phyloP scores from a whole-genome alignment of 257 asterid species.

The Solanum chiquidenum region DNA sequence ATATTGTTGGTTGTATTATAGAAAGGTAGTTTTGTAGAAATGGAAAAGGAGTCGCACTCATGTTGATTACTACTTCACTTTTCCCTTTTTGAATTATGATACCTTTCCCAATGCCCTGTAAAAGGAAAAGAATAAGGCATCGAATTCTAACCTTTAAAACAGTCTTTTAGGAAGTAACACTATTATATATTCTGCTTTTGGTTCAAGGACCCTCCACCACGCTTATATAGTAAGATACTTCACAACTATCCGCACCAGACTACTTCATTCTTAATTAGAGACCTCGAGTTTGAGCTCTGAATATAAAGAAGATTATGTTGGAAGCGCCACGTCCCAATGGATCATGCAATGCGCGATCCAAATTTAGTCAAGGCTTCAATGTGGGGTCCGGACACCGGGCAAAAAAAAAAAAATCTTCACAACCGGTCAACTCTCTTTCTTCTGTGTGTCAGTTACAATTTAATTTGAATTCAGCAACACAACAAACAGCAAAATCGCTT shows the following conservation, averaged over 20 bases:
- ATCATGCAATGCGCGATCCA: accelerated
- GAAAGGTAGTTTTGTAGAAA: not conserved
- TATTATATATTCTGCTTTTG: not conserved
- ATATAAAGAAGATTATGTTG: too few relatives aligned
- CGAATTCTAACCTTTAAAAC: slow-evolving; percentile 5
- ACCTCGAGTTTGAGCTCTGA: accelerated
- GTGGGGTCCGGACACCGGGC: accelerated
- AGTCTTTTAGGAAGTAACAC: not conserved
- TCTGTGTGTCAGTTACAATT: not conserved
- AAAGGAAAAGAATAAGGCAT: slow-evolving; percentile 33
- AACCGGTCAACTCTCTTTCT: not conserved
- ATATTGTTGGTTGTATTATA: not conserved
- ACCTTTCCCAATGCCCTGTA: slow-evolving; percentile 19
- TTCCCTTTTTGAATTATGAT: not conserved
- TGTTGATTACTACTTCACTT: not conserved
- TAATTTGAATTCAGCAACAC: not conserved
- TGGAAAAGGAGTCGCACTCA: not conserved
- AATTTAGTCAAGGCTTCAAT: accelerated
- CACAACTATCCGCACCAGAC: not conserved
- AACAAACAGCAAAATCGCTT: not conserved
- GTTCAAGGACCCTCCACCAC: not conserved
- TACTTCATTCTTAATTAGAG: too few relatives aligned
- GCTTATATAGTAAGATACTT: not conserved
- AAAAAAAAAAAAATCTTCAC: not conserved
- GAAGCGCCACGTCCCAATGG: accelerated